phyloP scores from a whole-genome alignment of 2,329 filamentous ascomycete species.

The Fusarium fujikuroi region DNA sequence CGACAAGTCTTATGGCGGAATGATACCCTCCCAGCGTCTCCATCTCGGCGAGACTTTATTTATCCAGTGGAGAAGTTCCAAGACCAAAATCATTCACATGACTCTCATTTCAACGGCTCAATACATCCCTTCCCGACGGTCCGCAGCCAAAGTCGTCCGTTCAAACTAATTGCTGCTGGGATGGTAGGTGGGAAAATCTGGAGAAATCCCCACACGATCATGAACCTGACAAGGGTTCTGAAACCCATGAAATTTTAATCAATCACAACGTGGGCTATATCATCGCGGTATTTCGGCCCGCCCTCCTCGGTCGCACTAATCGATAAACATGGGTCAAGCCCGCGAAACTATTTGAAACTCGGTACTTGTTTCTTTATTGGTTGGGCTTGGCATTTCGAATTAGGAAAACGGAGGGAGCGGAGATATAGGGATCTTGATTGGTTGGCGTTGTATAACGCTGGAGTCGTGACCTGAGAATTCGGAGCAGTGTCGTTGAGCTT shows the following conservation, averaged over 20 bases:
- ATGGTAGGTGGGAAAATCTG: constrained; percentile 28
- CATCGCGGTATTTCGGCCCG: constrained; percentile 7
- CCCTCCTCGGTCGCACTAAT: neutral
- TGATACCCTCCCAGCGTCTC: neutral
- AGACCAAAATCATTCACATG: neutral
- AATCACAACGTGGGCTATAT: neutral
- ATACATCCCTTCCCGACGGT: neutral
- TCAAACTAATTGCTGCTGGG: neutral
- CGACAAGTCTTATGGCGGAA: neutral
- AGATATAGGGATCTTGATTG: constrained; percentile 26
- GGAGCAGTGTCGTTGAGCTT: neutral
- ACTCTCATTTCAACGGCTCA: neutral
- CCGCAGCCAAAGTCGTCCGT: neutral
- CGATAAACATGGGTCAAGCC: neutral
- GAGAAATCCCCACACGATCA: neutral
- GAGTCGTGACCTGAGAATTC: neutral
- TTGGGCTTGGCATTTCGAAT: neutral
- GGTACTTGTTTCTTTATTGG: constrained; percentile 8
- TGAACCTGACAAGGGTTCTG: constrained; percentile 5
- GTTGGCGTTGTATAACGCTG: neutral
- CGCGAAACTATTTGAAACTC: constrained; percentile 9
- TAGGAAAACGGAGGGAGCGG: constrained; percentile 16
- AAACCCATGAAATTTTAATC: constrained; percentile 1
- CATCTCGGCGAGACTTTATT: neutral
- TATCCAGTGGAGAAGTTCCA: neutral